These are phyloP conservation scores for Dipteronia sinensis DNA, from an alignment of 345 rosid species.

Conservation along the genomic window DNA sequence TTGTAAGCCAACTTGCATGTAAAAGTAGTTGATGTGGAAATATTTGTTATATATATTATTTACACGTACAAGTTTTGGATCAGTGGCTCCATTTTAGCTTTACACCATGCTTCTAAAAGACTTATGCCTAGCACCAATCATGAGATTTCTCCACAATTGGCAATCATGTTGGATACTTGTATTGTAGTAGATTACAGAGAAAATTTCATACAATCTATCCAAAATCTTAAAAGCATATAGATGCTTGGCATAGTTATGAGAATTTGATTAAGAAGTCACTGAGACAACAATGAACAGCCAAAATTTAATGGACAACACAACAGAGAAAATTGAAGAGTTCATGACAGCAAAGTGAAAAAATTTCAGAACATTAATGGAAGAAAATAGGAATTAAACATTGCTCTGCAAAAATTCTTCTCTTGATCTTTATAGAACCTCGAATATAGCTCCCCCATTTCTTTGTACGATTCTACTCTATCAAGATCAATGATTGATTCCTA, in stretches of 20 bases:
- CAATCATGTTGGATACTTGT: neutral
- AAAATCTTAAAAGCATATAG: neutral
- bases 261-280: neutral
- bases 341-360: neutral
- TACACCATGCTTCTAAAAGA: too few species aligned
- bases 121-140: too few species aligned
- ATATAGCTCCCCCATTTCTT: constrained; percentile 27
- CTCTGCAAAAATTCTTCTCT: constrained; percentile 24
- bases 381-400: neutral
- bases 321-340: neutral
- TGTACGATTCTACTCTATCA: constrained; percentile 16
- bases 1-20: constrained; percentile 9
- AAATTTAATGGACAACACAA: constrained; percentile 3
- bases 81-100: neutral
- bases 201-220: neutral
- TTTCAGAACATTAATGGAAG: neutral
- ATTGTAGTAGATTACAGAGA: neutral
- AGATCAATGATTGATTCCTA: constrained; percentile 30
- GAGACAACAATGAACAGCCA: neutral
- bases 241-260: neutral
- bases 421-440: constrained; percentile 2
- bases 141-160: too few species aligned
- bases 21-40: neutral
- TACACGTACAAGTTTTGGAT: neutral
- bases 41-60: neutral